Evolutionary conservation across 305 asterid genomes (phyloP).

Genomic region (Rubia balearica): DNA sequence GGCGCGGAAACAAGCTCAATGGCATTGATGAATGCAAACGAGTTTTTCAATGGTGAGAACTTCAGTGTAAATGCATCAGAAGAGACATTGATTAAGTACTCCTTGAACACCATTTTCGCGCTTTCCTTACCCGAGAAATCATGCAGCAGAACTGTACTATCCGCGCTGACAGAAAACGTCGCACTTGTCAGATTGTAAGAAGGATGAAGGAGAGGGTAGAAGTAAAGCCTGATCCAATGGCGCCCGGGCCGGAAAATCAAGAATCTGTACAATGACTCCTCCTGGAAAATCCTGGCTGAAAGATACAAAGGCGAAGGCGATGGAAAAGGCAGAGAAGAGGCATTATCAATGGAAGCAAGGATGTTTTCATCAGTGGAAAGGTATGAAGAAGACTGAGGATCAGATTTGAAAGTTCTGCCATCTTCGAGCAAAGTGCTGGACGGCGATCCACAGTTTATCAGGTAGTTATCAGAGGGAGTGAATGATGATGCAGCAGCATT

Average conservation of each 20-base stretch:
- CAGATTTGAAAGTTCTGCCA: slow-evolving; percentile 74
- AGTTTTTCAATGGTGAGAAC: slow-evolving; percentile 66
- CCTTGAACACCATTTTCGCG: slow-evolving; percentile 39
- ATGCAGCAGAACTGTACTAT: slow-evolving; percentile 53
- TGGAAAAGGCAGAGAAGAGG: slow-evolving; percentile 28
- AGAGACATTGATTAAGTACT: slow-evolving; percentile 66
- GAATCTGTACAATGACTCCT: slow-evolving; percentile 65
- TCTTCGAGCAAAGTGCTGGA: slow-evolving; percentile 49
- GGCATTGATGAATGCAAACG: slow-evolving; percentile 76
- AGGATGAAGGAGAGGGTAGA: slow-evolving; percentile 58
- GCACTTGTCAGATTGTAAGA: slow-evolving; percentile 55
- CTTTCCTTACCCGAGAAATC: slow-evolving; percentile 56
- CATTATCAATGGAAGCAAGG: slow-evolving; percentile 32
- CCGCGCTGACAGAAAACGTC: slow-evolving; percentile 51
- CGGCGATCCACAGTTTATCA: slow-evolving; percentile 75
- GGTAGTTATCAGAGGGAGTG: slow-evolving; percentile 58
- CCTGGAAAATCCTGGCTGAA: slow-evolving; percentile 56
- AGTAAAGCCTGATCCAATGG: slow-evolving; percentile 67
- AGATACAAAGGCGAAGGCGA: slow-evolving; percentile 32
- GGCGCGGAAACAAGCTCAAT: slow-evolving; percentile 88
- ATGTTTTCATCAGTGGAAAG: slow-evolving; percentile 70
- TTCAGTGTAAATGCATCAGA: slow-evolving; percentile 54
- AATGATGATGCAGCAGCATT: slow-evolving; percentile 19
- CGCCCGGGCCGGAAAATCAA: slow-evolving; percentile 50
- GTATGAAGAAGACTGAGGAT: slow-evolving; percentile 68